These are phyloP conservation scores for Dictyostelium capitatum DNA, from an alignment of 78 protist species.

Conservation along the genomic window DNA sequence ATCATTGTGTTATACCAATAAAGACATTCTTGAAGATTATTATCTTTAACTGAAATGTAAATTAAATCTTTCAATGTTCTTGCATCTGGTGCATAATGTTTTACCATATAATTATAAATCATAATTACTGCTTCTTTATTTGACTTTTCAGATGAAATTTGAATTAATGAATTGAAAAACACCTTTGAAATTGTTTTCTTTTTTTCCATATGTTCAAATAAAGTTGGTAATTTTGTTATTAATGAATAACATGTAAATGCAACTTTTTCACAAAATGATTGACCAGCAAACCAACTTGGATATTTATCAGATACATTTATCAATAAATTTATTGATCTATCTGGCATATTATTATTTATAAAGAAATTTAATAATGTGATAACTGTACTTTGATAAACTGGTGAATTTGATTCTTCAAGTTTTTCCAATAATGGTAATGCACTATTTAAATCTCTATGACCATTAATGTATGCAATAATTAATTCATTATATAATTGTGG, in stretches of 20 bases:
- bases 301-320: neutral
- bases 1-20: neutral
- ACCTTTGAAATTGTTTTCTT: neutral
- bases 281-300: neutral
- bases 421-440: neutral
- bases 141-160: neutral
- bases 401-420: neutral
- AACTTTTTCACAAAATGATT: neutral
- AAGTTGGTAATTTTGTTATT: neutral
- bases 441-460: neutral
- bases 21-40: neutral
- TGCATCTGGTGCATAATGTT: neutral
- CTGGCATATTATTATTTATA: neutral
- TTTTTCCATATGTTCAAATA: neutral
- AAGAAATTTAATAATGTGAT: neutral
- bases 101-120: constrained; percentile 19
- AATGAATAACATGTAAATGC: neutral
- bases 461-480: neutral
- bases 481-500: neutral
- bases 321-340: neutral
- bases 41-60: neutral
- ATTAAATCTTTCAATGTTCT: neutral
- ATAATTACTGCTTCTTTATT: neutral
- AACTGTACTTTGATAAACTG: neutral
- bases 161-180: neutral